Percentiles rank a stretch among this genome's conserved stretches.
These are phyloP conservation scores for Pseudogymnoascus sp. DNA, from an alignment of 2,329 filamentous ascomycete species.

Conservation along the genomic window DNA sequence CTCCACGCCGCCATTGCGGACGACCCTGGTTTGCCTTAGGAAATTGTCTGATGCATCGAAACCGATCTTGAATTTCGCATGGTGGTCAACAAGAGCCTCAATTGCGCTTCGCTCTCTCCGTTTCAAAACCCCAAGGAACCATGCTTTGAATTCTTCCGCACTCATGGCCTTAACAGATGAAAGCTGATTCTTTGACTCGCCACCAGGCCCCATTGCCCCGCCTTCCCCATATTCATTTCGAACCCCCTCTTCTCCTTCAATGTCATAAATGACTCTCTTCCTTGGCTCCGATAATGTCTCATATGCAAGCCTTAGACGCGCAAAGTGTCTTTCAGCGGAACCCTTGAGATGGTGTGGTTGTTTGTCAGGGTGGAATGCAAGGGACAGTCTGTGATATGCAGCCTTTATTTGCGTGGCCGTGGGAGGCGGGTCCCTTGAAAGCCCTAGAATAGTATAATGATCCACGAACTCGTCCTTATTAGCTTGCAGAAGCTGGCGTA, in stretches of 20 bases:
- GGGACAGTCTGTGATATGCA: conserved; percentile 34
- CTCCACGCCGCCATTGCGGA: background rate
- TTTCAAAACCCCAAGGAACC: conserved; percentile 29
- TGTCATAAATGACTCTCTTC: conserved; percentile 35
- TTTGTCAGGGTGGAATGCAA: conserved; percentile 38
- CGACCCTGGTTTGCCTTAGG: background rate
- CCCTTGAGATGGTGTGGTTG: conserved; percentile 32
- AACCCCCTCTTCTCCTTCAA: conserved; percentile 34
- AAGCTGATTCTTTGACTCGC: conserved; percentile 23
- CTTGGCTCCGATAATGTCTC: conserved; percentile 32
- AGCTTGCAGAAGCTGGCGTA: conserved; percentile 6
- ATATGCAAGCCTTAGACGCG: conserved; percentile 32
- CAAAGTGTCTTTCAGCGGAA: conserved; percentile 31
- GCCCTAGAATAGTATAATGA: conserved; percentile 34
- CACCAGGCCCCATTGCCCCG: conserved; percentile 28
- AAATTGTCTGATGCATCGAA: conserved; percentile 25
- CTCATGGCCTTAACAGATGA: conserved; percentile 18
- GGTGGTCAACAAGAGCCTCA: conserved; percentile 27
- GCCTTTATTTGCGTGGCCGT: conserved; percentile 33
- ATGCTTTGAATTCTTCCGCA: conserved; percentile 13
- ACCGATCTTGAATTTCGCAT: conserved; percentile 20
- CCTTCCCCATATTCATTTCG: conserved; percentile 28
- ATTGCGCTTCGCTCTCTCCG: conserved; percentile 30
- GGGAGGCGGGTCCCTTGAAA: conserved; percentile 31
- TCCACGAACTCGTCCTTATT: conserved; percentile 21